Evolutionary conservation across 345 rosid species (phyloP), one percentile per base, ranked within the genome.

Genomic region (Eucalyptus cloeziana): DNA sequence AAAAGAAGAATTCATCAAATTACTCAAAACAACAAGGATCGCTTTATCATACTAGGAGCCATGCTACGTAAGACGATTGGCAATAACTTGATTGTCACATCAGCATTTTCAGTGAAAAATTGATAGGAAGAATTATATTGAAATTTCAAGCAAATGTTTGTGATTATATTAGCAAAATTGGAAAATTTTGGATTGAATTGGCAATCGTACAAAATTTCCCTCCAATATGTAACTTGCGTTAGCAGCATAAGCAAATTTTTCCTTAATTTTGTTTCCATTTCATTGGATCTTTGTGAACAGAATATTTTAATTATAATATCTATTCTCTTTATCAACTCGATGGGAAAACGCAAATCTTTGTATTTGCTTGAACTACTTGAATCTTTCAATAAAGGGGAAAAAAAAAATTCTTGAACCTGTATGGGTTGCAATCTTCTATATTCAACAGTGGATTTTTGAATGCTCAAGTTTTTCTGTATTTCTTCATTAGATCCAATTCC

Each of bases 261-360:
- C 24, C 58, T 54, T 54, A 21, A 54, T 54, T 54, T 1, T 2
- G 10, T 58, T n/a, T 58, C 64, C n/a, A 11, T 58, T 58, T 58
- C n/a, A 10, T 3, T 0, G 1, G 14, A 58, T 58, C n/a, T 25
- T 58, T 1, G 6, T 58, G n/a, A 58, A 10, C 2, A 2, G 2
- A 33, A 31, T 16, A 8, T 69, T 4, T 9, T 69, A 7, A 4
- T 33, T 5, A 31, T 31, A 15, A 16, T 2, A 16, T 31, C 5
- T 31, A 8, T 31, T 16, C 24, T 67, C 43, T 67, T 31, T 67
- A 31, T 2, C 43, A 7, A 7, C 9, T 24, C 0, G 13, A 67
- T 0, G 6, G 40, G 11, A 69, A 33, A 31, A 31, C 6, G 0
- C 9, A 67, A 31, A 67, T 8, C 43, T 31, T 15, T 31, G 22